Evolutionary conservation across 106 monocot genomes (phyloP), one percentile per base, ranked within the genome.

Genomic region (Apostasia ramifera): DNA sequence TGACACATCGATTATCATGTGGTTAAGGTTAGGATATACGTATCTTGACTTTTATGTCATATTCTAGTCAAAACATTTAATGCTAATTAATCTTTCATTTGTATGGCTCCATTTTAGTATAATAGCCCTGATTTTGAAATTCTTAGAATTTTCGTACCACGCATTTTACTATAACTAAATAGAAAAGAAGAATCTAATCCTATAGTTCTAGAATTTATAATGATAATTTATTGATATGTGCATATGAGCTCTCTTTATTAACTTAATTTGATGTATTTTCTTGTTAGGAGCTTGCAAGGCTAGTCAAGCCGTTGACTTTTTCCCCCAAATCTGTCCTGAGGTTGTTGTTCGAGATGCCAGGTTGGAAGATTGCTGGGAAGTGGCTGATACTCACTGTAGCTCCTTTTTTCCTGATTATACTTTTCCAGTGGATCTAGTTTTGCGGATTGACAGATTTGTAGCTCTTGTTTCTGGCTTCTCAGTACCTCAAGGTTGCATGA

Each of bases 341-440:
- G 70, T 98, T 37, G 59, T 83, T 46, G 81, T 98, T 49, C 80
- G 92, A 68, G 97, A 98, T 68, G 90, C 89, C 2, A 78, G 87
- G 37, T 14, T 89, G 38, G 92, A 87, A 72, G 92, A 98, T 52
- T 84, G 81, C 45, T 98, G 97, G 97, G 87, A 98, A 87, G 97
- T 98, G 66, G 97, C 97, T 14, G 92, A 98, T 61, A 98, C 92
- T 44, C 92, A 98, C 64, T 92, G 97, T 60, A 90, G 97, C 75
- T 83, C 89, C 46, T 94, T 94, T 75, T 94, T 91, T 67, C 91
- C 94, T 42, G 66, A 84, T 48, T 88, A 85, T 70, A 79, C 57
- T 5, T 94, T 94, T 60, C 94, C 94, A 1, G 15, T 85, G 39
- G 94, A 94, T 83, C 57, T 94, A 46, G 44, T 81, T 53, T 77